These are phyloP conservation scores for Drechslera avenae DNA, from an alignment of 2,329 filamentous ascomycete species.

Conservation along the genomic window DNA sequence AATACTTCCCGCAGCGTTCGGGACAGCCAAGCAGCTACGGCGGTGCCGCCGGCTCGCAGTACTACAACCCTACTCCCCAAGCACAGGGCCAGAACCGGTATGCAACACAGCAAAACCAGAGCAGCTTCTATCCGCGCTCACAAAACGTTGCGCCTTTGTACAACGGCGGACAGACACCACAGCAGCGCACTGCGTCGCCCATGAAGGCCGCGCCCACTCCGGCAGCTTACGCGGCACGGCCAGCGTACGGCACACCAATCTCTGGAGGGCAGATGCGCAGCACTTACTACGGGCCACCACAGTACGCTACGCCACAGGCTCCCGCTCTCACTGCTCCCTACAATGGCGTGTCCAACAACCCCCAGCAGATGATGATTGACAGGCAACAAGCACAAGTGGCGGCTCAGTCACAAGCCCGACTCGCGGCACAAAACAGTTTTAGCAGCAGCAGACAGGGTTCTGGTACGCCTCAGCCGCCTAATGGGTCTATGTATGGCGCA, in stretches of 20 bases:
- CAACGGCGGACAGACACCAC: conserved; percentile 32
- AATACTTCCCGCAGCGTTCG: conserved; percentile 42
- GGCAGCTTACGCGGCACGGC: conserved; percentile 35
- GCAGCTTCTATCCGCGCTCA: conserved; percentile 43
- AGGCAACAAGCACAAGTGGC: conserved; percentile 39
- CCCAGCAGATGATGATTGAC: conserved; percentile 45
- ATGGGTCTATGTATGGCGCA: conserved; percentile 23
- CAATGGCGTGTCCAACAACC: conserved; percentile 29
- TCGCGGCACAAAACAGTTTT: conserved; percentile 45
- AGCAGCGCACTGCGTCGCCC: conserved; percentile 43
- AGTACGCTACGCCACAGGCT: conserved; percentile 41
- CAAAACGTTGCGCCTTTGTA: conserved; percentile 44
- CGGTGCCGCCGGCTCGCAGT: conserved; percentile 37
- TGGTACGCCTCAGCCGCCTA: conserved; percentile 46
- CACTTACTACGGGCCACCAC: conserved; percentile 41
- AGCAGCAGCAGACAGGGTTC: conserved; percentile 40
- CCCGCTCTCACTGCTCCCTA: conserved; percentile 31
- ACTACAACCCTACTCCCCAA: conserved; percentile 42
- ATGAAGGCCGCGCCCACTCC: conserved; percentile 39
- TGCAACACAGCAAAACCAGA: conserved; percentile 33
- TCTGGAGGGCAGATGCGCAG: conserved; percentile 39
- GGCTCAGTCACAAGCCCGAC: conserved; percentile 43
- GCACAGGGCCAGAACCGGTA: conserved; percentile 42
- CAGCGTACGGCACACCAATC: conserved; percentile 36
- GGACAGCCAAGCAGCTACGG: conserved; percentile 36